Base-by-base conservation (phyloP, 2,329 filamentous ascomycete species). In the Setomelanomma holmii region DNA sequence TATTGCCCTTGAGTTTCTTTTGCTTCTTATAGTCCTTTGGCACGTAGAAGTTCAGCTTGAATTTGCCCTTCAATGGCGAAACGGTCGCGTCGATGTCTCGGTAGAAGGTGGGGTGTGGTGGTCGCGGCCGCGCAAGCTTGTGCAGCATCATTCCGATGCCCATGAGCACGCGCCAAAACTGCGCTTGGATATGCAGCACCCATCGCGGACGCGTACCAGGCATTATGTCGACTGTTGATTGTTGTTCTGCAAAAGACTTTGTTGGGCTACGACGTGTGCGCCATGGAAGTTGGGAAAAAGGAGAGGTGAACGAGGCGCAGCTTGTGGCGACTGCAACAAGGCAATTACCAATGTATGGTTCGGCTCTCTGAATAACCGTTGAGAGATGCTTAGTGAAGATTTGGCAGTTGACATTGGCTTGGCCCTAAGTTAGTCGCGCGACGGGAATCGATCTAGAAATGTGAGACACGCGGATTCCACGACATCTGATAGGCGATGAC, bases 141-240 rank as follows among this genome's bases (percentile, higher is more conserved):
- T 91, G 88, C 34, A 90, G 76, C 53, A 82, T 78, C 86, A 90
- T 89, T 66, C 87, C 88, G 50, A 89, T 80, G 51, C 79, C 80
- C 83, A 89, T 89, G 36, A 90, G 78, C 49, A 82, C 80, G 45
- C 89, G 82, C 86, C 87, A 89, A 69, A 87, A 82, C 22, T 80
- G 75, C 40, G 88, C 88, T 69, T 89, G 83, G 45, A 87, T 61
- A 49, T 82, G 81, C 10, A 90, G 80, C 65, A 85, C 81, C 79
- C 82, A 84, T 74, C 87, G 81, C 30, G 79, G 76, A 14, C 77
- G 77, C 30, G 48, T 63, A 51, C 61, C 67, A 20, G 61, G 56
- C 63, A 68, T 68, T 45, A 24, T 49, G 47, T 53, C 51, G 21
- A 12, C 35, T 21, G 11, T 52, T 34, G 11, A 12, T 6, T 19